These are phyloP conservation scores for Curvularia eragrostidis DNA, from an alignment of 2,329 filamentous ascomycete species.

Conservation along the genomic window DNA sequence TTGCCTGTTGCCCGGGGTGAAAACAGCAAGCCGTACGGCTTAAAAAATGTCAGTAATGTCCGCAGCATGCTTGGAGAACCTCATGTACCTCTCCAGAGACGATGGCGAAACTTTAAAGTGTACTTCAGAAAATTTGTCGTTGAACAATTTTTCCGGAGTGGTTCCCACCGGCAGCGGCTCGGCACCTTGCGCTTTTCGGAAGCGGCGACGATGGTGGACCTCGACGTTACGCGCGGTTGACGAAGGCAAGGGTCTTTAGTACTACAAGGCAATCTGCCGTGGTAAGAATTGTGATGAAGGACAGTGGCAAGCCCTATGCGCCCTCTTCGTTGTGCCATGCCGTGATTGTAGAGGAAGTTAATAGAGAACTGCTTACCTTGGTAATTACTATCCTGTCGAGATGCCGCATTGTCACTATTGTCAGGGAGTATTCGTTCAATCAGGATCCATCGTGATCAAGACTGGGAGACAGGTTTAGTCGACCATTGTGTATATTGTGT, in stretches of 20 bases:
- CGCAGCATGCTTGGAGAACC: conserved; percentile 5
- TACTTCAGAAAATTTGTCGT: conserved; percentile 2
- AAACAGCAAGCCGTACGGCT: conserved; percentile 16
- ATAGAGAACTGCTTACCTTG: background rate
- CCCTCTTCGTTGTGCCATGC: background rate
- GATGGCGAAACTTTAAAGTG: background rate
- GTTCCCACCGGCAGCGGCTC: conserved; percentile 24
- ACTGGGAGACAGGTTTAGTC: background rate
- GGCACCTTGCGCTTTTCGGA: conserved; percentile 25
- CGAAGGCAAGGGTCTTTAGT: background rate
- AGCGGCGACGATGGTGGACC: conserved; percentile 16
- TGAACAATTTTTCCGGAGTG: conserved; percentile 22
- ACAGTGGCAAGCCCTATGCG: background rate
- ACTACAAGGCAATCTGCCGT: background rate
- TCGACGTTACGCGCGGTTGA: conserved; percentile 3
- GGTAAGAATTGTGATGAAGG: background rate
- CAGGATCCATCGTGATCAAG: background rate
- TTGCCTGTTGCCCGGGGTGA: conserved; percentile 18
- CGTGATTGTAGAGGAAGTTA: background rate
- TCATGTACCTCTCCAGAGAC: conserved; percentile 12
- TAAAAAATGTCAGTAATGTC: conserved; percentile 17
- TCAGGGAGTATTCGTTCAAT: background rate
- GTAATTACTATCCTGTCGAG: background rate
- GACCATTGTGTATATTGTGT: background rate
- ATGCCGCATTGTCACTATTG: background rate